Base-by-base conservation (phyloP, 805 yeast genomes). In the Metschnikowia henanensis region DNA sequence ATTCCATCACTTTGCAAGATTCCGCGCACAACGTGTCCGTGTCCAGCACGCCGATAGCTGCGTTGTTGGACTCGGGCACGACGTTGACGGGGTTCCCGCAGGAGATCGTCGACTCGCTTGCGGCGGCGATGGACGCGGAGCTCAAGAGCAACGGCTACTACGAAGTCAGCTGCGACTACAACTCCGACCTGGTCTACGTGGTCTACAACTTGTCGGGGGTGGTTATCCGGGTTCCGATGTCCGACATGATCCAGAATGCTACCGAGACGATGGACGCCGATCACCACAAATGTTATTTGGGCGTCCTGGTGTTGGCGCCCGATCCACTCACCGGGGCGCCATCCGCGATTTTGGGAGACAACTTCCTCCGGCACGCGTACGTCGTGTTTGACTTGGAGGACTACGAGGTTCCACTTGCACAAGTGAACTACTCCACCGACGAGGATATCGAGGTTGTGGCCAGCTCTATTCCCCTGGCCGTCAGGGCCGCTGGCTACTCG, bases 331-430 rank as follows among this genome's bases (percentile, higher is more conserved):
- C 13, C 21, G 8, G 16, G 2, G 22, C n/a, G 13, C 72, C 76
- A 4, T 39, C 28, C 43, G 51, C 65, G 16, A 69, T 82, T 41
- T 65, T 85, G 25, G 92, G 92, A 9, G 88, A 83, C 56, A 73
- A 76, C 33, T 76, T 84, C 55, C 62, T 85, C 49, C 68, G 86
- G 39, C 72, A 77, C 42, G 81, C 83, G 2, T 84, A 83, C 59
- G 73, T 79, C 25, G 87, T 81, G n/a, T 81, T 75, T 60, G 85
- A 84, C 60, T 61, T 81, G 37, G 86, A 80, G 22, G 74, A 74
- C 52, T 62, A 61, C 33, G 72, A 77, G 54, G 66, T 84, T 32
- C 78, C 85, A 3, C 48, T 83, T 54, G 85, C 81, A 20, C 76
- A 74, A 33, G 45, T 45, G 21, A 49, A 46, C 16, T 50, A 45